Conservation (phyloP, 306 rosid species). For the Elaeagnus macrophylla region DNA sequence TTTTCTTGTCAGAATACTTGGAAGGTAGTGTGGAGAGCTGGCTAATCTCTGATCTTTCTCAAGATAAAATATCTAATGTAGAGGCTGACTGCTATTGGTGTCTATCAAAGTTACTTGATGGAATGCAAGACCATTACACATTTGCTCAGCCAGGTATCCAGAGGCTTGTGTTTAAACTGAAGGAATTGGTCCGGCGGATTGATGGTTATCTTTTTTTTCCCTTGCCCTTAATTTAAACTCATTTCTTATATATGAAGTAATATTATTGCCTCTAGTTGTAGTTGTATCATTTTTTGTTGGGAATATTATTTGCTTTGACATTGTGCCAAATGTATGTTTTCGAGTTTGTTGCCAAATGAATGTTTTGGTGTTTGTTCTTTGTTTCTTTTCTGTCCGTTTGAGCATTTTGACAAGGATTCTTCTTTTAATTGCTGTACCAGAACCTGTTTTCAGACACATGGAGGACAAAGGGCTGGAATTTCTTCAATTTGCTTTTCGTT, state of each 20-base stretch:
- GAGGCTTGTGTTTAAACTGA: slow-evolving; percentile 87
- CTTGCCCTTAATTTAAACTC: slow-evolving; percentile 3
- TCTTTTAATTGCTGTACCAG: slow-evolving; percentile 31
- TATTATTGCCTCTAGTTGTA: not conserved
- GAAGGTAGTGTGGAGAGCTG: slow-evolving; percentile 67
- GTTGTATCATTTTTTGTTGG: not conserved
- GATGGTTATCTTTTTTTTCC: slow-evolving; percentile 53
- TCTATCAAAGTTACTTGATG: slow-evolving; percentile 82
- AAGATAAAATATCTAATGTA: slow-evolving; percentile 49
- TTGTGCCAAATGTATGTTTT: slow-evolving; percentile 2
- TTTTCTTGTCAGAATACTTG: slow-evolving; percentile 76
- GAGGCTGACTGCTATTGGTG: slow-evolving; percentile 99
- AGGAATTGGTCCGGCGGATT: slow-evolving; percentile 86
- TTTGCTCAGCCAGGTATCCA: slow-evolving; percentile 98
- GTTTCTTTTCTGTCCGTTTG: no score
- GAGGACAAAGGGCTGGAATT: slow-evolving; percentile 90
- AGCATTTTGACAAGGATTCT: not conserved
- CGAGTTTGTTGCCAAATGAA: not conserved
- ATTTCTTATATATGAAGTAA: not conserved
- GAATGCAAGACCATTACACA: slow-evolving; percentile 98
- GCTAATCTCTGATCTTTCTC: slow-evolving; percentile 64
- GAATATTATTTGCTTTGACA: not conserved
- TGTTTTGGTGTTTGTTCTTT: no score
- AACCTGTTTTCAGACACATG: slow-evolving; percentile 88
- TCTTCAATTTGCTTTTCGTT: slow-evolving; percentile 98